Conservation (phyloP, 2,329 filamentous ascomycete species). For the Verticillium tricorpus region DNA sequence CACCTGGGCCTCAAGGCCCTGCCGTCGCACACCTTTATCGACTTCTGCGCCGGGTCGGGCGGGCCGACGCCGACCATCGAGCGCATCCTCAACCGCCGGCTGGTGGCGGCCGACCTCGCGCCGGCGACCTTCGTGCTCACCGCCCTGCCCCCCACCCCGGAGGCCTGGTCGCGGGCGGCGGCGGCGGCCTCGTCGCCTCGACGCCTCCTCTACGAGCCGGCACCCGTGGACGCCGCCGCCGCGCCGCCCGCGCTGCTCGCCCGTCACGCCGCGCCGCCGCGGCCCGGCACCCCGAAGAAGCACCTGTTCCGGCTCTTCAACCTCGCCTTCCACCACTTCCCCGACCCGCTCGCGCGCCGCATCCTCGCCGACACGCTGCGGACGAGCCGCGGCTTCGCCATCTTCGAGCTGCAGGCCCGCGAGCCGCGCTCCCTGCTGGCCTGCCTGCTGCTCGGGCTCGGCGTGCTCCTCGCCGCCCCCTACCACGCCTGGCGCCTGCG, state of each 20-base stretch:
- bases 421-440: constrained; percentile 49
- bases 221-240: constrained; percentile 58
- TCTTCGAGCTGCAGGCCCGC: constrained; percentile 72
- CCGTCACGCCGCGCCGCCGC: neutral
- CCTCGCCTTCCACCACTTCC: constrained; percentile 74
- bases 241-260: neutral
- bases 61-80: constrained; percentile 66
- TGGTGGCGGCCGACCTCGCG: constrained; percentile 18
- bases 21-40: constrained; percentile 58
- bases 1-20: constrained; percentile 40
- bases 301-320: constrained; percentile 68
- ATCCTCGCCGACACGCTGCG: constrained; percentile 62
- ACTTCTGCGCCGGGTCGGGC: constrained; percentile 72
- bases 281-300: constrained; percentile 22
- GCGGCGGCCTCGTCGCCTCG: constrained; percentile 38
- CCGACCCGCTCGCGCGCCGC: constrained; percentile 53
- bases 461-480: constrained; percentile 47
- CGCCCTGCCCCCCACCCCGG: constrained; percentile 60
- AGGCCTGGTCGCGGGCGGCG: constrained; percentile 52
- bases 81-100: constrained; percentile 47
- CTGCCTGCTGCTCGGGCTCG: constrained; percentile 46
- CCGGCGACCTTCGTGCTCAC: constrained; percentile 58
- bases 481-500: constrained; percentile 48
- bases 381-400: constrained; percentile 63
- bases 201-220: constrained; percentile 54